Evolutionary conservation across 331 rosid genomes (phyloP).

Genomic region (Prunus yedoensis): DNA sequence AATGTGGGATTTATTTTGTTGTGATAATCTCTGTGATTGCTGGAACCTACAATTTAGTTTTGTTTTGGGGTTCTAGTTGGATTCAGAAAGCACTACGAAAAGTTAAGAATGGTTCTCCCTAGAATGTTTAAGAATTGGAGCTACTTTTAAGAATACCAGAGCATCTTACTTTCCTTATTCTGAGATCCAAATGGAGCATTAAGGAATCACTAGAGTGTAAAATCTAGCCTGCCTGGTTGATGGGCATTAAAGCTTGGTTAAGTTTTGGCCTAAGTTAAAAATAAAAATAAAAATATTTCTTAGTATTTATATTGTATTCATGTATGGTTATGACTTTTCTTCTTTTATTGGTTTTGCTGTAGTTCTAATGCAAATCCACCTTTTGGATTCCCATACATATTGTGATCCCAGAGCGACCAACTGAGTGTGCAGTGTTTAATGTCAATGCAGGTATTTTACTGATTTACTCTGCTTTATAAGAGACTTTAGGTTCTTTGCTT

Average conservation of each 20-base stretch:
- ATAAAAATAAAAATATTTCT: background rate
- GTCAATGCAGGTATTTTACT: constrained; percentile 74
- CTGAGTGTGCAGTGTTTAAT: constrained; percentile 84
- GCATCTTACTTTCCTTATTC: background rate
- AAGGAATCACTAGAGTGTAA: background rate
- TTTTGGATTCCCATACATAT: constrained; percentile 94
- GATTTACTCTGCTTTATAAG: background rate
- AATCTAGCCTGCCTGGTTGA: background rate
- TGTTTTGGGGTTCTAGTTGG: background rate
- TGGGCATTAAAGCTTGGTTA: background rate
- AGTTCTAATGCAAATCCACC: constrained; percentile 81
- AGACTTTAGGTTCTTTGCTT: constrained; percentile 4
- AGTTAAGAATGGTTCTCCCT: background rate
- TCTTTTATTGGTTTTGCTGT: constrained; percentile 10
- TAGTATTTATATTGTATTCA: background rate
- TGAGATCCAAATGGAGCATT: background rate
- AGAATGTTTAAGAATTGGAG: background rate
- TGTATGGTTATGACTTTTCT: constrained; percentile 2
- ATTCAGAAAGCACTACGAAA: background rate
- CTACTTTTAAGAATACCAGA: background rate
- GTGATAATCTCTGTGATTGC: background rate
- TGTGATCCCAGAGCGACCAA: constrained; percentile 95
- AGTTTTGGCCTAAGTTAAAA: background rate
- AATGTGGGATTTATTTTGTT: background rate
- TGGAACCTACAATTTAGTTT: background rate